phyloP scores from a whole-genome alignment of 805 yeast species.

The Sugiyamaella smithiae region DNA sequence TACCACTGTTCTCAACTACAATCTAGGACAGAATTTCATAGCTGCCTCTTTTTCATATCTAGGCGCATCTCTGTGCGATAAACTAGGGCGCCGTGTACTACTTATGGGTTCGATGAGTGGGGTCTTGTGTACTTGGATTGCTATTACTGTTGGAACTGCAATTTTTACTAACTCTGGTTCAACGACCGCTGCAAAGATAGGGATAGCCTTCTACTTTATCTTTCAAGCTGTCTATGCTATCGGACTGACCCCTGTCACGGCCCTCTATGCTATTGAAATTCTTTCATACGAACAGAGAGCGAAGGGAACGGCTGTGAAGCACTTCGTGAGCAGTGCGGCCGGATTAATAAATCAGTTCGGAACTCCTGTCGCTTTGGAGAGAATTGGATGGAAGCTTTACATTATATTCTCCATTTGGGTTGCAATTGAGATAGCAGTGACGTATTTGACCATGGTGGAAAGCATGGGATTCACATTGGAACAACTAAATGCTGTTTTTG shows the following conservation, averaged over 20 bases:
- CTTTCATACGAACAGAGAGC: slow-evolving; percentile 31
- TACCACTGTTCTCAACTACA: background rate
- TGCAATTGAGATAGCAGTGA: slow-evolving; percentile 36
- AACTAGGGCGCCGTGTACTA: slow-evolving; percentile 29
- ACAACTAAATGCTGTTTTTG: slow-evolving; percentile 14
- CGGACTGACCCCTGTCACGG: slow-evolving; percentile 36
- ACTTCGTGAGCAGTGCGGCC: slow-evolving; percentile 10
- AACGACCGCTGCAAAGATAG: slow-evolving; percentile 17
- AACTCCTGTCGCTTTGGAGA: slow-evolving; percentile 31
- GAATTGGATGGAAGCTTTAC: slow-evolving; percentile 33
- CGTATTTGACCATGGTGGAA: slow-evolving; percentile 24
- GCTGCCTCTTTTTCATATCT: slow-evolving; percentile 19
- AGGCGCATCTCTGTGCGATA: slow-evolving; percentile 13
- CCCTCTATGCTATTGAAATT: slow-evolving; percentile 31
- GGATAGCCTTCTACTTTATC: slow-evolving; percentile 13
- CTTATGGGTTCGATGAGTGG: no score
- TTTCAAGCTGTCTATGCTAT: slow-evolving; percentile 18
- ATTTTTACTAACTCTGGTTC: slow-evolving; percentile 20
- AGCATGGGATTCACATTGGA: slow-evolving; percentile 24
- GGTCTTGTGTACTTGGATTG: no score
- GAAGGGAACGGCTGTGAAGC: slow-evolving; percentile 21
- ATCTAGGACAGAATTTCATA: background rate
- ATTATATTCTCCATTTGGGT: slow-evolving; percentile 34
- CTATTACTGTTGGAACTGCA: slow-evolving; percentile 16
- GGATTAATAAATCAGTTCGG: slow-evolving; percentile 25